phyloP scores from a whole-genome alignment of 306 rosid genomes.

The Boehmeria nivea region DNA sequence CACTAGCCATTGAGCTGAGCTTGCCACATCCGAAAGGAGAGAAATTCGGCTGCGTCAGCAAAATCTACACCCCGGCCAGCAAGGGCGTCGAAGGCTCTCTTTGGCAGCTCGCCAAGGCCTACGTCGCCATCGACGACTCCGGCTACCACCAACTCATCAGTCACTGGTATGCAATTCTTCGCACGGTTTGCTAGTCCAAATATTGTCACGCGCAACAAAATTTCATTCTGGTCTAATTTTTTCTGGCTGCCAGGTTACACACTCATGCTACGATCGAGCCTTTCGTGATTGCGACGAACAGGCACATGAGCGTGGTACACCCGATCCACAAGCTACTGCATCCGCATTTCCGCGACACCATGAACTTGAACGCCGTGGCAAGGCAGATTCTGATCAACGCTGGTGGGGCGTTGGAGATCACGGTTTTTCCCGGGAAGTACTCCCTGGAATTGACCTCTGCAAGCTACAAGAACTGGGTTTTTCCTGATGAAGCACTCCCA shows the following conservation, averaged over 20 bases:
- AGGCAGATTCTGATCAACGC: conserved; percentile 62
- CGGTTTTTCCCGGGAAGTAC: conserved; percentile 55
- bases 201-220: too few relatives aligned
- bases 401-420: conserved; percentile 56
- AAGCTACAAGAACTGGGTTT: conserved; percentile 63
- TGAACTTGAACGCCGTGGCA: conserved; percentile 70
- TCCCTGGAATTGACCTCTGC: conserved; percentile 66
- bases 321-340: conserved; percentile 69
- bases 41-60: conserved; percentile 47
- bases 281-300: conserved; percentile 61
- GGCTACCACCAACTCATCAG: conserved; percentile 74
- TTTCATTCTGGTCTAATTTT: too few relatives aligned
- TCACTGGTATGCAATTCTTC: conserved; percentile 50
- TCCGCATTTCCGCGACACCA: conserved; percentile 80
- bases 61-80: conserved; percentile 48
- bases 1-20: conserved; percentile 75
- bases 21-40: conserved; percentile 56
- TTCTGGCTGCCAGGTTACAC: conserved; percentile 44
- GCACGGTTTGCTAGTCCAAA: too few relatives aligned
- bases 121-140: conserved; percentile 56
- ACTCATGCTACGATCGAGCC: conserved; percentile 87
- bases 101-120: conserved; percentile 86
- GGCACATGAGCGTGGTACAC: conserved; percentile 76
- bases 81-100: conserved; percentile 45
- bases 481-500: conserved; percentile 74